A percentile compares a stretch with the other conserved stretches of the same genome.
Evolutionary conservation across 1,139 yeast genomes (phyloP).

Genomic region (Kluyveromyces sp.): DNA sequence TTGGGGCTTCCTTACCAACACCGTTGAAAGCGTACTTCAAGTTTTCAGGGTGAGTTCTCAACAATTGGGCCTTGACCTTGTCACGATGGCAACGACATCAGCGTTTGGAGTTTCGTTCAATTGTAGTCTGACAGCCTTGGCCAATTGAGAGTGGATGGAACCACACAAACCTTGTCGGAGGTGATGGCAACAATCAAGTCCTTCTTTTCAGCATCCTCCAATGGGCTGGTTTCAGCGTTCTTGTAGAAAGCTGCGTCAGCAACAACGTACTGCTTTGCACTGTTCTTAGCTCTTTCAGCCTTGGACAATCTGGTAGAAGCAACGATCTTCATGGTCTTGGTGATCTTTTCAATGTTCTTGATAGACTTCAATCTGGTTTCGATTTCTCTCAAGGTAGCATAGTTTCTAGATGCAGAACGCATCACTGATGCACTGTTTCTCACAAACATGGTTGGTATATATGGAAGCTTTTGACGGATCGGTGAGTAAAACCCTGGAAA

Average conservation of each 20-base stretch:
- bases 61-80: slow-evolving; percentile 80
- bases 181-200: slow-evolving; percentile 80
- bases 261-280: slow-evolving; percentile 78
- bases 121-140: slow-evolving; percentile 77
- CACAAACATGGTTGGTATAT: slow-evolving; percentile 44
- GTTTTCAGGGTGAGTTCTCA: slow-evolving; percentile 69
- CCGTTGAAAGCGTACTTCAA: slow-evolving; percentile 76
- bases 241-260: slow-evolving; percentile 73
- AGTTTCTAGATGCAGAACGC: slow-evolving; percentile 60
- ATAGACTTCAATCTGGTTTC: slow-evolving; percentile 97
- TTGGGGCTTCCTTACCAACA: slow-evolving; percentile 95
- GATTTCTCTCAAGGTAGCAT: slow-evolving; percentile 97
- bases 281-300: slow-evolving; percentile 92
- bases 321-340: slow-evolving; percentile 99
- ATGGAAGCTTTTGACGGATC: not conserved
- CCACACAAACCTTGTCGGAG: slow-evolving; percentile 98
- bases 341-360: slow-evolving; percentile 97
- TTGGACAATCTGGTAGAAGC: slow-evolving; percentile 94
- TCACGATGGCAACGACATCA: slow-evolving; percentile 85
- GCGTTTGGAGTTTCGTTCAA: slow-evolving; percentile 54
- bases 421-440: slow-evolving; percentile 56
- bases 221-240: slow-evolving; percentile 64
- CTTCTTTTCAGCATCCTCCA: slow-evolving; percentile 43
- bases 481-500: too few species aligned
- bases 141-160: slow-evolving; percentile 89